Evolutionary conservation across 139 green algal species (phyloP).

Genomic region (Nannochloris sp.): DNA sequence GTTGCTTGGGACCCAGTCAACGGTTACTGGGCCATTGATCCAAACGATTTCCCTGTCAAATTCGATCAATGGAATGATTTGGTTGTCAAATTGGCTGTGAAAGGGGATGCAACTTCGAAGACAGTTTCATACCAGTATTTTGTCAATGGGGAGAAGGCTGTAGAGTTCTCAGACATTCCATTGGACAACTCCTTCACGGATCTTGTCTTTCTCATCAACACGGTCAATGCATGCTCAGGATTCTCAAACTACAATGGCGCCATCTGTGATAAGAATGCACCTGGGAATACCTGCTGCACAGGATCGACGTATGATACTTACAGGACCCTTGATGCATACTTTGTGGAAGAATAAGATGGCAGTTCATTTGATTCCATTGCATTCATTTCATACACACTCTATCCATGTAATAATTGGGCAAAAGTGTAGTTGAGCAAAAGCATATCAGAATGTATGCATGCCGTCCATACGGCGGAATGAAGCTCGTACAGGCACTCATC

Average conservation of each 20-base stretch:
- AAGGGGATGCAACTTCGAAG: background rate
- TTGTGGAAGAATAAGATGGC: background rate
- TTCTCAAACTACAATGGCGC: background rate
- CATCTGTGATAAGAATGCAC: background rate
- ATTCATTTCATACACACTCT: too few species aligned
- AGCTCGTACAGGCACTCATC: constrained; percentile 5
- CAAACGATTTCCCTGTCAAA: background rate
- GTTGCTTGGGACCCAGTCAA: background rate
- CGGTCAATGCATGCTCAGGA: background rate
- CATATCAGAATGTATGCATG: constrained; percentile 12
- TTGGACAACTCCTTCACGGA: background rate
- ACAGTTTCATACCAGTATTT: constrained; percentile 3
- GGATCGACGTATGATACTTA: background rate
- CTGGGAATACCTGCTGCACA: background rate
- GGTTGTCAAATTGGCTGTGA: background rate
- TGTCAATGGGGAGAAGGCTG: background rate
- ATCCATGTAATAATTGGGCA: background rate
- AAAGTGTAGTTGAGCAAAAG: constrained; percentile 4
- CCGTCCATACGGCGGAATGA: constrained; percentile 7
- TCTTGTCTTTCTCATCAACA: background rate
- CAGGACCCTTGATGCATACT: background rate
- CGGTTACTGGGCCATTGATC: background rate
- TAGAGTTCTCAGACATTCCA: background rate
- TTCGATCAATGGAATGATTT: constrained; percentile 1
- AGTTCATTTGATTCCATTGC: too few species aligned